These are phyloP conservation scores for Pleurotus platypus DNA, from an alignment of 768 basidiomycete species.

Conservation along the genomic window DNA sequence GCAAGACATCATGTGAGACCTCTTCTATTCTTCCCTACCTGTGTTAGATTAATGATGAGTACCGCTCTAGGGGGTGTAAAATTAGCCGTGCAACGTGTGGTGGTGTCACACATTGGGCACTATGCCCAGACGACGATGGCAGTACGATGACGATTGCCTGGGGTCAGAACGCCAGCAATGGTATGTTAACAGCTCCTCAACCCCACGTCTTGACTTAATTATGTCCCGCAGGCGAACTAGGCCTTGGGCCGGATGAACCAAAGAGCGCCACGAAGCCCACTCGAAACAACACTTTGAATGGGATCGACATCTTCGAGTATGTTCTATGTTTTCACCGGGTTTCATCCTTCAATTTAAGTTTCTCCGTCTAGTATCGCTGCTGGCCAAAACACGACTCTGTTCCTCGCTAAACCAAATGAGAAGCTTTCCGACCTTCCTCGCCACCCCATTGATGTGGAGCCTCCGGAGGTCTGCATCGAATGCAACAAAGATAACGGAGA, in stretches of 20 bases:
- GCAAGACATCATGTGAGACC: slow-evolving; percentile 75
- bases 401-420: slow-evolving; percentile 75
- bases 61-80: slow-evolving; percentile 66
- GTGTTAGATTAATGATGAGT: background rate
- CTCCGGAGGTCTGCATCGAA: slow-evolving; percentile 65
- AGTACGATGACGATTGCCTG: slow-evolving; percentile 81
- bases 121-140: slow-evolving; percentile 72
- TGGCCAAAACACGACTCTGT: slow-evolving; percentile 82
- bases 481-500: slow-evolving; percentile 72
- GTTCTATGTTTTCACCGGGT: slow-evolving; percentile 17
- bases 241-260: slow-evolving; percentile 72
- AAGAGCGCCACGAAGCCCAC: slow-evolving; percentile 88
- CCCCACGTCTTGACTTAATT: background rate
- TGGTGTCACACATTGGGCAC: slow-evolving; percentile 85
- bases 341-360: background rate
- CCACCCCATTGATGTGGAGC: slow-evolving; percentile 70
- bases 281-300: slow-evolving; percentile 63
- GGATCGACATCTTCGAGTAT: slow-evolving; percentile 76
- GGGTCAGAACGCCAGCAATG: slow-evolving; percentile 86
- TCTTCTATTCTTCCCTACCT: background rate
- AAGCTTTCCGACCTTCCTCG: slow-evolving; percentile 76
- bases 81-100: slow-evolving; percentile 67
- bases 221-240: slow-evolving; percentile 61
- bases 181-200: slow-evolving; percentile 26
- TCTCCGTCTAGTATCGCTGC: slow-evolving; percentile 63